Evolutionary conservation across 257 asterid species (phyloP), one percentile per base, ranked within the genome.

Genomic region (Nicotiana paniculata): DNA sequence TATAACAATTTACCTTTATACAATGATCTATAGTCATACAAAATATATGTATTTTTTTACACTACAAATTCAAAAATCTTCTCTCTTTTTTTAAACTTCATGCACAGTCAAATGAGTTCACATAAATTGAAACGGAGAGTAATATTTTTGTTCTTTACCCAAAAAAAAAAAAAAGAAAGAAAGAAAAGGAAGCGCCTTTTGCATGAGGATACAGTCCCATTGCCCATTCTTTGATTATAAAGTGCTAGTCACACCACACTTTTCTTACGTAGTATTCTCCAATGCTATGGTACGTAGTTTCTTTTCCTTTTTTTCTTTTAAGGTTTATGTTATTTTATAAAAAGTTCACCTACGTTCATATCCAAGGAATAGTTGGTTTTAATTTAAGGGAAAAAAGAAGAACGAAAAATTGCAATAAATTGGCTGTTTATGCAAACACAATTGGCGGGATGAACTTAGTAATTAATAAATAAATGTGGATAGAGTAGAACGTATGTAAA

Each of bases 181-280:
- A 21, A 21, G 24, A 35, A 39, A 39, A 74, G 33, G 63, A 74
- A 48, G 43, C 62, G 26, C 18, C 79, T 24, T 48, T 48, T 48
- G 79, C 79, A 74, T 48, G 79, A 74, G 43, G 13, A 51, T 48
- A 48, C 63, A 48, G 79, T 48, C 79, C 79, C 79, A 74, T 74
- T 48, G 62, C 62, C 63, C 35, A 48, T 74, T 48, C 62, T 74
- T 74, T 48, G 62, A 74, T 74, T 48, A 48, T 26, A 74, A 48
- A 15, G 79, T 48, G 79, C 8, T 48, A 4, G 24, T 74, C 37
- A 74, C 77, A 0, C 35, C 12, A 18, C 63, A 57, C 26, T 17
- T 57, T 18, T 17, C 63, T 57, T 18, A 57, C 63, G 26, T 57
- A 57, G 10, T 26, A 57, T 57, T 57, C 62, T 16, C 62, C 62